Base-by-base conservation (phyloP, 2,329 filamentous ascomycete species). In the Trichoderma breve region DNA sequence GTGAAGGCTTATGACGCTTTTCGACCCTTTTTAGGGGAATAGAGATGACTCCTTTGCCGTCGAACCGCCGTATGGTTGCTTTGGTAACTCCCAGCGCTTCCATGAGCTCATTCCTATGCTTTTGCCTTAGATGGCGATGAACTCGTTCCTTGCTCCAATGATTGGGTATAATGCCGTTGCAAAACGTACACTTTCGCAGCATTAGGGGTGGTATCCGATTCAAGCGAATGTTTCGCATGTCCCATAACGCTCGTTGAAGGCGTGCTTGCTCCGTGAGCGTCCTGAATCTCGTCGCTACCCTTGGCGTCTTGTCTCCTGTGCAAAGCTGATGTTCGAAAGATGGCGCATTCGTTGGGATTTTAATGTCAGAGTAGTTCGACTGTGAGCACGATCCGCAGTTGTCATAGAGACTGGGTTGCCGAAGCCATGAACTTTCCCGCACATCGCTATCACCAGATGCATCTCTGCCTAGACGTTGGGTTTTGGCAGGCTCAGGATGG, bases 181-280 rank as follows among this genome's bases (percentile, higher is more conserved):
- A 84, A 75, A 82, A 83, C 24, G 76, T 77, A 68, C 83, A 84
- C 55, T 78, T 78, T 8, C 76, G 73, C 1, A 73, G 73, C n/a
- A 73, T 55, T 0, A 82, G 82, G 57, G 84, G 87, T n/a, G 76
- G 73, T 1, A 74, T 76, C 11, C 84, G 80, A 0, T 75, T 75
- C 64, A 73, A 51, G 32, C 12, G 30, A 11, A 68, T 24, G 9
- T 68, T 71, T 57, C 72, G 53, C n/a, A 71, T n/a, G 0, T 73
- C 43, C 53, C 43, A 73, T 6, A 60, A 14, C 24, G 9, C 28
- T 6, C 30, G 36, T 51, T 53, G 72, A 18, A 73, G 72, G 8
- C 51, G 43, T 7, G 36, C 72, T 34, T 73, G 72, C 15, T 73
- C 72, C 3, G 79, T 82, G 0, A 81, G 80, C 0, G 84, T 86